Evolutionary conservation across 2,329 filamentous ascomycete species (phyloP).

Genomic region (Penicillium sp.): DNA sequence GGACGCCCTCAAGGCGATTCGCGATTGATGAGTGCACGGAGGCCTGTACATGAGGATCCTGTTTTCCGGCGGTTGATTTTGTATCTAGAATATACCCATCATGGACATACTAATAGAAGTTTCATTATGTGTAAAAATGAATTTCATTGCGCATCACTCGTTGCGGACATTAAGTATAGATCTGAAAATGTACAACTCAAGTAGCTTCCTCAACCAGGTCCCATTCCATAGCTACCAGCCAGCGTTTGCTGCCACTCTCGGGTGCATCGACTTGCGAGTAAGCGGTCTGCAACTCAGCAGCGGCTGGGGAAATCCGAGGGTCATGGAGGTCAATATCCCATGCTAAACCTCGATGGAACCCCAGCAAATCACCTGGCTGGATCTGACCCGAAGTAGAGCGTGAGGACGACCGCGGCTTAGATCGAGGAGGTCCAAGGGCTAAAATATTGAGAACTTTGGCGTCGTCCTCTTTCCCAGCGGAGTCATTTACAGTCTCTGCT

Average conservation of each 20-base stretch:
- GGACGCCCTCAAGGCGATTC: constrained; percentile 41
- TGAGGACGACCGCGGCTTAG: constrained; percentile 6
- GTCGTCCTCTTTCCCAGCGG: not conserved
- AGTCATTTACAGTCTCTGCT: not conserved
- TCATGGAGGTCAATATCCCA: constrained; percentile 38
- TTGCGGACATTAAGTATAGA: not conserved
- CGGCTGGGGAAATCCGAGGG: not conserved
- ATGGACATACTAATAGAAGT: constrained; percentile 9
- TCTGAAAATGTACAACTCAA: not conserved
- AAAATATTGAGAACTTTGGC: constrained; percentile 22
- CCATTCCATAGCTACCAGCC: constrained; percentile 44
- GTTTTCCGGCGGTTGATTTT: constrained; percentile 1
- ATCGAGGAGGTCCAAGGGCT: constrained; percentile 29
- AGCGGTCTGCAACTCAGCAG: not conserved
- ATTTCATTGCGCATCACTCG: not conserved
- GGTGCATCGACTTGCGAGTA: not conserved
- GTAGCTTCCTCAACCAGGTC: constrained; percentile 27
- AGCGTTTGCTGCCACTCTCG: constrained; percentile 19
- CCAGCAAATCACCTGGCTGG: constrained; percentile 25
- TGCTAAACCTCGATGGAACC: constrained; percentile 32
- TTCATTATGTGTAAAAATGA: not conserved
- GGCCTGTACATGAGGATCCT: not conserved
- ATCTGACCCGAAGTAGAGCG: constrained; percentile 7
- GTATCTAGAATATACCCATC: constrained; percentile 18
- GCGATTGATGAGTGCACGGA: constrained; percentile 14